A percentile compares a stretch with the other conserved stretches of the same genome.
Conservation (phyloP, 257 asterid species). For the Lithospermum erythrorhizon region DNA sequence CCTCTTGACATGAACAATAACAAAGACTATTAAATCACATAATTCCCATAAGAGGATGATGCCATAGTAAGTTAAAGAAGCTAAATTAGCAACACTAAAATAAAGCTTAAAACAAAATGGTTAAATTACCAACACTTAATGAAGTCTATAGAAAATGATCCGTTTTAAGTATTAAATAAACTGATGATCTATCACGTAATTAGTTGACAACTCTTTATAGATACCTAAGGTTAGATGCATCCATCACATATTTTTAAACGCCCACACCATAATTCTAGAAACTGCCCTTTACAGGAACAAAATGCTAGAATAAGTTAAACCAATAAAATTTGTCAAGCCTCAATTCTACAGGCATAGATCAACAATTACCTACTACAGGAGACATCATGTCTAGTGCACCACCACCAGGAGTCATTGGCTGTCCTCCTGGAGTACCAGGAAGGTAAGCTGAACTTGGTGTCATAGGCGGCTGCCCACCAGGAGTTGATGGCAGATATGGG, state of each 20-base stretch:
- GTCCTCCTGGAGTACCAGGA: conserved; percentile 99
- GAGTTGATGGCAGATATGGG: conserved; percentile 94
- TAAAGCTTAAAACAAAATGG: too few relatives aligned
- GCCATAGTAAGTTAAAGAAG: too few relatives aligned
- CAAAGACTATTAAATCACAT: not conserved
- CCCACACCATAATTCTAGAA: too few relatives aligned
- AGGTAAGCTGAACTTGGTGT: conserved; percentile 92
- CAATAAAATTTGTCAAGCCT: not conserved
- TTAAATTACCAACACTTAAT: too few relatives aligned
- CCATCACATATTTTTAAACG: too few relatives aligned
- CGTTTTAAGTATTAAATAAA: too few relatives aligned
- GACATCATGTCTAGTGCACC: conserved; percentile 97
- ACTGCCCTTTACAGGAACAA: not conserved
- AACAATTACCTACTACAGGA: conserved; percentile 58
- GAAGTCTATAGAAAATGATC: too few relatives aligned
- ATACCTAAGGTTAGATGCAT: too few relatives aligned
- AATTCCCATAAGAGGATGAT: too few relatives aligned
- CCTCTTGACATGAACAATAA: not conserved
- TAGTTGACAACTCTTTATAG: not conserved
- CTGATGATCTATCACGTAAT: not conserved
- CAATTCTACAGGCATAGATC: not conserved
- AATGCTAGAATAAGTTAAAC: not conserved
- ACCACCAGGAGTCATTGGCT: conserved; percentile 95
- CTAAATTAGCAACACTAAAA: too few relatives aligned
- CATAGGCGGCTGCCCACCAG: conserved; percentile 98